Evolutionary conservation across 2,329 filamentous ascomycete species (phyloP).

Genomic region (Xylariaceae sp.): DNA sequence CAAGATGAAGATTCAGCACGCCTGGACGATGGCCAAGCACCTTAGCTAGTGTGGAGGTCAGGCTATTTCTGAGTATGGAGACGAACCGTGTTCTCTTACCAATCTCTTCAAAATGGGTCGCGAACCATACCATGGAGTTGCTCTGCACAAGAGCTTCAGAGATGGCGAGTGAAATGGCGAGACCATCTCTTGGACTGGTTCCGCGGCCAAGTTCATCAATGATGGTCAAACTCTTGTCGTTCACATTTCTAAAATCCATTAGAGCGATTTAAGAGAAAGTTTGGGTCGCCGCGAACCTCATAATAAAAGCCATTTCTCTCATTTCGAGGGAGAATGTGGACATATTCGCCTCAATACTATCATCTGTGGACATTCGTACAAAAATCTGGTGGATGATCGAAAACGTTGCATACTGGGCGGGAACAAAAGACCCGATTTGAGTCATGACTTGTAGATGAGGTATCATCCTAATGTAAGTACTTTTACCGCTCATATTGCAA

Average conservation of each 20-base stretch:
- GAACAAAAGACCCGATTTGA: constrained; percentile 87
- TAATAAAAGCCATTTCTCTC: constrained; percentile 91
- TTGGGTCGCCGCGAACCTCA: constrained; percentile 45
- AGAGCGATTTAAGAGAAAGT: constrained; percentile 3
- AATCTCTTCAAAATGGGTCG: constrained; percentile 85
- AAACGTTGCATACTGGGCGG: constrained; percentile 77
- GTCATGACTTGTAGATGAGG: constrained; percentile 89
- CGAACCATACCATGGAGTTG: constrained; percentile 81
- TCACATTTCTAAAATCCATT: constrained; percentile 58
- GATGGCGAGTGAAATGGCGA: constrained; percentile 86
- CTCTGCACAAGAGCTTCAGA: constrained; percentile 82
- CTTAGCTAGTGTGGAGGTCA: constrained; percentile 43
- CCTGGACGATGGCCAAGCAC: constrained; percentile 72
- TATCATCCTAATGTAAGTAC: constrained; percentile 84
- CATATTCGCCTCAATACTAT: constrained; percentile 83
- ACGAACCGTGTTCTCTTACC: constrained; percentile 31
- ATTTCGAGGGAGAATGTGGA: constrained; percentile 95
- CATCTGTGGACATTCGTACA: constrained; percentile 79
- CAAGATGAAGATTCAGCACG: constrained; percentile 78
- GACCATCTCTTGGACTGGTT: constrained; percentile 81
- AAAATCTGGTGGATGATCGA: constrained; percentile 80
- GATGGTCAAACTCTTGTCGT: constrained; percentile 71
- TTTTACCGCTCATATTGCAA: constrained; percentile 98
- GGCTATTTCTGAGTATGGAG: not conserved
- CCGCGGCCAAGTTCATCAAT: constrained; percentile 91